Conservation (phyloP, 2,329 filamentous ascomycete genomes). For the Ophiostoma ips region DNA sequence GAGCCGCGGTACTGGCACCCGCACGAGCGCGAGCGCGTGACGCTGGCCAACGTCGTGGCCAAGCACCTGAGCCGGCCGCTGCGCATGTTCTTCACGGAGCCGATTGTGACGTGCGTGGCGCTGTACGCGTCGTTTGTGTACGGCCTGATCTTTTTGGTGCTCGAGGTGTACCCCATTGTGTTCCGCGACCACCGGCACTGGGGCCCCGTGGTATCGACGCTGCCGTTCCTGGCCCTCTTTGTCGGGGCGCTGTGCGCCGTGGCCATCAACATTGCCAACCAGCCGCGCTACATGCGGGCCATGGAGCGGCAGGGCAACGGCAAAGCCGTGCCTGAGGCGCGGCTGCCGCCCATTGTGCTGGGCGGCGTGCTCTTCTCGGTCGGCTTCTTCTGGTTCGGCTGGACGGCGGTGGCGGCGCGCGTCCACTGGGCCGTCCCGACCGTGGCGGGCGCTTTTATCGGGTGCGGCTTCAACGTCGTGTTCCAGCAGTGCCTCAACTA, state of each 20-base stretch:
- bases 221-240: conserved; percentile 38
- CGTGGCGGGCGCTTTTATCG: conserved; percentile 23
- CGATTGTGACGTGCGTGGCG: conserved; percentile 40
- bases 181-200: conserved; percentile 35
- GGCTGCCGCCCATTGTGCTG: conserved; percentile 30
- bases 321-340: conserved; percentile 22
- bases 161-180: conserved; percentile 40
- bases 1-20: conserved; percentile 20
- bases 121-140: conserved; percentile 41
- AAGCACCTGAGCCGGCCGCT: conserved; percentile 57
- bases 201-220: conserved; percentile 47
- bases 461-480: conserved; percentile 30
- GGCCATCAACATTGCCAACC: conserved; percentile 27
- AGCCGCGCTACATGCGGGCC: conserved; percentile 32
- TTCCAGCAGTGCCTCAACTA: conserved; percentile 37
- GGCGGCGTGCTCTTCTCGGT: conserved; percentile 28
- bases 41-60: conserved; percentile 43
- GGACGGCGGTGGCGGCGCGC: conserved; percentile 12
- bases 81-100: conserved; percentile 27
- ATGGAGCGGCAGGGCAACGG: conserved; percentile 26
- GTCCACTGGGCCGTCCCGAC: conserved; percentile 12
- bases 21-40: conserved; percentile 40
- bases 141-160: conserved; percentile 41
- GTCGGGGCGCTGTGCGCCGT: conserved; percentile 38
- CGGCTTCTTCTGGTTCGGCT: conserved; percentile 25